Evolutionary conservation across 2,329 filamentous ascomycete species (phyloP), one percentile per base, ranked within the genome.

Genomic region (Knufia fluminis): DNA sequence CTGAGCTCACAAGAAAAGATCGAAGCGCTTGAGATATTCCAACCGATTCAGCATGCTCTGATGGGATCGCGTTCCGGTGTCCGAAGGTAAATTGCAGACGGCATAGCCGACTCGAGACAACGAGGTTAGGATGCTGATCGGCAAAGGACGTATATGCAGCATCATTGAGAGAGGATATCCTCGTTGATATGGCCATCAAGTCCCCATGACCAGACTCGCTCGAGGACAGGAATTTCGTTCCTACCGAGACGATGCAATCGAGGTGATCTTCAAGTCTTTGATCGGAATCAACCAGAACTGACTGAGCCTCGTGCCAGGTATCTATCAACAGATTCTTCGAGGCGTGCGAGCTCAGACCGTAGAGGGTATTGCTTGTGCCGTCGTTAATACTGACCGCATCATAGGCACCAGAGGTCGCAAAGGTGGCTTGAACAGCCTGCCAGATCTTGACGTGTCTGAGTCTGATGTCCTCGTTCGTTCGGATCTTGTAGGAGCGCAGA

Each of bases 241-340:
- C 35, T 8, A 38, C 16, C 35, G 35, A 38, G 7, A 38, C 35
- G 6, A 38, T 8, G 16, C 35, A 38, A 38, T 38, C 35, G 17
- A 38, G 35, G 16, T 38, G 35, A 38, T 38, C 35, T 38, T 38
- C 35, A 8, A 38, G 35, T n/a, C 16, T 38, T 38, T 38, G 35
- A 38, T 38, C 35, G 16, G 6, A 7, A n/a, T 38, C 35, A 19
- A 38, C 16, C 7, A 38, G 35, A 17, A 38, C 16, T n/a, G 6
- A 8, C 16, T 38, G 35, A 6, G 35, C 35, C 35, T 38, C 35
- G 16, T 7, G 7, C 35, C 35, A 38, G 6, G 16, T 8, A n/a
- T 38, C 35, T 7, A 7, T 38, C 6, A 38, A 6, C 16, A n/a
- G 7, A n/a, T n/a, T 38, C 7, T 8, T 7, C 35, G 7, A 7